Evolutionary conservation across 768 basidiomycete species (phyloP).

Genomic region (Stropharia rugosoannulata): DNA sequence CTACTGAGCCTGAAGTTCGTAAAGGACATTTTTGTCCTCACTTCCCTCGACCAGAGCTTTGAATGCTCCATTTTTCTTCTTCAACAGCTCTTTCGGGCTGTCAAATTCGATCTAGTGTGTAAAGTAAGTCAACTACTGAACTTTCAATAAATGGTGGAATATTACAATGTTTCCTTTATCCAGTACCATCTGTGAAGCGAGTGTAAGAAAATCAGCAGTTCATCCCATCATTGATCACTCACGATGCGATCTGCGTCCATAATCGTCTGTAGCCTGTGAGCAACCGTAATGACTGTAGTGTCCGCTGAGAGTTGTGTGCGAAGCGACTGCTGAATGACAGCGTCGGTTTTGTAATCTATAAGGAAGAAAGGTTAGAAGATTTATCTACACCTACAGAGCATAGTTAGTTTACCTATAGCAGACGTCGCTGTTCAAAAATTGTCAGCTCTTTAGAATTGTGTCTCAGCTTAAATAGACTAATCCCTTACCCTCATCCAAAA

Average conservation of each 20-base stretch:
- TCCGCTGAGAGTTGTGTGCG: constrained; percentile 59
- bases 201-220: neutral
- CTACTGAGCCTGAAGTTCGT: neutral
- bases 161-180: constrained; percentile 51
- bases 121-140: neutral
- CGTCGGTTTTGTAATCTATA: constrained; percentile 58
- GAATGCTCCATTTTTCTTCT: constrained; percentile 8
- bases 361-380: neutral
- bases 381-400: constrained; percentile 28
- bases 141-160: constrained; percentile 15
- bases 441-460: constrained; percentile 22
- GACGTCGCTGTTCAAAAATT: constrained; percentile 35
- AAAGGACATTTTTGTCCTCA: constrained; percentile 10
- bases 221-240: constrained; percentile 9
- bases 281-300: constrained; percentile 62
- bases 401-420: constrained; percentile 53
- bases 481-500: constrained; percentile 58
- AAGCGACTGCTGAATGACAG: constrained; percentile 68
- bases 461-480: neutral
- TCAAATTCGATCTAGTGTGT: constrained; percentile 17
- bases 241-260: constrained; percentile 61
- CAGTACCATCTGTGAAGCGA: constrained; percentile 39
- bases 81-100: constrained; percentile 10
- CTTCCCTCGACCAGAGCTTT: constrained; percentile 17
- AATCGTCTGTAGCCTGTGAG: constrained; percentile 66